phyloP scores from a whole-genome alignment of 495 filamentous ascomycete species.

The Penicillium coprophilum region DNA sequence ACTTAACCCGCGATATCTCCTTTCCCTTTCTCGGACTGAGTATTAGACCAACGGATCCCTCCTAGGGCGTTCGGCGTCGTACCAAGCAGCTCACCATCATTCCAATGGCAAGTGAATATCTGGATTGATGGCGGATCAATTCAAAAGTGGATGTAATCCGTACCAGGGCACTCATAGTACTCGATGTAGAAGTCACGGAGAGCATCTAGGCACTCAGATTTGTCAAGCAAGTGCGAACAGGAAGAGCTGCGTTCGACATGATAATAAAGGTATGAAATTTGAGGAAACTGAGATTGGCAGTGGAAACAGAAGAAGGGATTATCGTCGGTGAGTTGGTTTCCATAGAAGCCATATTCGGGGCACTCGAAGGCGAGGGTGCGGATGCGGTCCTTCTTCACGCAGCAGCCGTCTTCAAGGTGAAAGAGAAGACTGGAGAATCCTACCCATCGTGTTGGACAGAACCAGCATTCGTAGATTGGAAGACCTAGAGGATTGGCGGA shows the following conservation, averaged over 20 bases:
- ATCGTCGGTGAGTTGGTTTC: neutral
- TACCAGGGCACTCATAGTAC: conserved; percentile 5
- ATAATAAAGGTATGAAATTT: neutral
- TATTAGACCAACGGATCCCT: neutral
- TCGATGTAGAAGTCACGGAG: conserved; percentile 6
- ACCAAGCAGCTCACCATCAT: neutral
- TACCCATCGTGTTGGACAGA: neutral
- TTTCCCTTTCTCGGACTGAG: neutral
- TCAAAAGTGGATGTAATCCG: neutral
- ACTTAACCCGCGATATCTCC: neutral
- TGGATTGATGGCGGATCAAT: neutral
- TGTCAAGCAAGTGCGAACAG: neutral
- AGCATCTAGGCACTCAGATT: neutral
- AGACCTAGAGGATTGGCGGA: neutral
- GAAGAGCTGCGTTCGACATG: neutral
- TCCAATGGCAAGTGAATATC: neutral
- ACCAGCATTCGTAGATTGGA: conserved; percentile 6
- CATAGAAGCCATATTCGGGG: conserved; percentile 3
- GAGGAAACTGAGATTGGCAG: neutral
- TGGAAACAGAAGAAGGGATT: conserved; percentile 4
- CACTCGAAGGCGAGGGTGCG: conserved; percentile 2
- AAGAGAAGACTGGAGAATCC: neutral
- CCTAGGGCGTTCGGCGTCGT: neutral
- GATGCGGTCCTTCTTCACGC: neutral
- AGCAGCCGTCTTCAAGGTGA: neutral